Evolutionary conservation across 331 rosid genomes (phyloP).

Genomic region (Pyrus hybrid): DNA sequence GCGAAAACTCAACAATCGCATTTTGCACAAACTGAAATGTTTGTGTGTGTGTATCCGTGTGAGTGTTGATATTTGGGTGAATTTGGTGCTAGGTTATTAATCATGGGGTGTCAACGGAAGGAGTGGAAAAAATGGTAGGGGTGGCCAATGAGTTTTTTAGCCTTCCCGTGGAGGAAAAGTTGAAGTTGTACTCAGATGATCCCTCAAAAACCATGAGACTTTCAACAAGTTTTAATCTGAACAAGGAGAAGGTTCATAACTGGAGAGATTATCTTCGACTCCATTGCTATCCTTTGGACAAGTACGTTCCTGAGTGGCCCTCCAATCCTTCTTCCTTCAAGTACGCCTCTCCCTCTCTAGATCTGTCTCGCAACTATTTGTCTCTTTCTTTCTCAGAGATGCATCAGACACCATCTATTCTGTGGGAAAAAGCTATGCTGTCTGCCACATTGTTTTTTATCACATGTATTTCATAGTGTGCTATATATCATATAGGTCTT

Average conservation of each 20-base stretch:
- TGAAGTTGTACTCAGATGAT: constrained; percentile 85
- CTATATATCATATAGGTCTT: background rate
- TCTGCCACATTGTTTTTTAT: background rate
- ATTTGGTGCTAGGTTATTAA: constrained; percentile 42
- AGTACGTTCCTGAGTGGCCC: constrained; percentile 75
- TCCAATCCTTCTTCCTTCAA: constrained; percentile 69
- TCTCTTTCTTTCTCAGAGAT: background rate
- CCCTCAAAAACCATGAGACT: constrained; percentile 71
- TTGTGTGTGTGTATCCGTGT: background rate
- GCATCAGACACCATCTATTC: background rate
- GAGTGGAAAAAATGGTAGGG: constrained; percentile 34
- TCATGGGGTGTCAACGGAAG: constrained; percentile 57
- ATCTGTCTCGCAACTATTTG: background rate
- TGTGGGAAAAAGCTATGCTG: background rate
- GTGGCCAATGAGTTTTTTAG: constrained; percentile 56
- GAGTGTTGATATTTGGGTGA: background rate
- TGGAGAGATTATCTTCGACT: constrained; percentile 94
- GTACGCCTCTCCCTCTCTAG: constrained; percentile 20
- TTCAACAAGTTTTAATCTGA: constrained; percentile 72
- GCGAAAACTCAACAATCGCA: background rate
- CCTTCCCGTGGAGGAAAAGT: constrained; percentile 69
- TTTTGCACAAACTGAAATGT: background rate
- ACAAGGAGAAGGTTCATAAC: constrained; percentile 61
- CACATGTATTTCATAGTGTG: background rate
- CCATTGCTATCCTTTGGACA: constrained; percentile 73